Evolutionary conservation across 192 early-diverging fungal genomes (phyloP).

Genomic region (Diversispora eburnea): DNA sequence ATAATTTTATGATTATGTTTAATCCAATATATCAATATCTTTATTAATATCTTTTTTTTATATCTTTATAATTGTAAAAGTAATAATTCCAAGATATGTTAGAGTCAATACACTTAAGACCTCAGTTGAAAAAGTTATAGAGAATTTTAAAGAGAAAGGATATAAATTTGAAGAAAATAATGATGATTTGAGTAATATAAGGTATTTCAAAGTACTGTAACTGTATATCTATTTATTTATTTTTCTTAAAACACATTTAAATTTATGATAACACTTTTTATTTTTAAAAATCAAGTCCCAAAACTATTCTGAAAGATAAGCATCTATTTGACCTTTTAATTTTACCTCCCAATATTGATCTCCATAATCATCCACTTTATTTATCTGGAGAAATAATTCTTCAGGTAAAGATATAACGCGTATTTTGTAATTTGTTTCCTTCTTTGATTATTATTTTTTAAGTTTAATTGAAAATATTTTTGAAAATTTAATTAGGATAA

Average conservation of each 20-base stretch:
- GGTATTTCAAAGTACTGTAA: constrained; percentile 24
- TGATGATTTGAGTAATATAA: constrained; percentile 26
- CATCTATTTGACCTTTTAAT: constrained; percentile 82
- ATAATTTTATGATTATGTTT: constrained; percentile 2
- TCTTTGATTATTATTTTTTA: background rate
- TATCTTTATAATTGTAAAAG: constrained; percentile 23
- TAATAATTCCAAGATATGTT: constrained; percentile 77
- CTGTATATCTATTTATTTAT: background rate
- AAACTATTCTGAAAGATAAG: constrained; percentile 56
- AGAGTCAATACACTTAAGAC: constrained; percentile 82
- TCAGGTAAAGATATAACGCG: constrained; percentile 48
- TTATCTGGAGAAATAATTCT: constrained; percentile 78
- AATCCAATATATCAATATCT: background rate
- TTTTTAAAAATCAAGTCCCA: constrained; percentile 30
- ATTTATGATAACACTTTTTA: constrained; percentile 22
- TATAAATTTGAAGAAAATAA: constrained; percentile 46
- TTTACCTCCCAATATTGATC: constrained; percentile 81
- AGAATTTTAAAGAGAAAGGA: constrained; percentile 55
- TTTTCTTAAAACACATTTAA: constrained; percentile 7
- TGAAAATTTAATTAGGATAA: constrained; percentile 60
- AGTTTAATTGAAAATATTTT: background rate
- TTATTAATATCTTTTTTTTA: background rate
- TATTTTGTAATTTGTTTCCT: background rate
- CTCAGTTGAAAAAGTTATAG: constrained; percentile 65
- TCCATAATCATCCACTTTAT: constrained; percentile 79